Evolutionary conservation across 306 rosid species (phyloP).

Genomic region (Rosa multiflora): DNA sequence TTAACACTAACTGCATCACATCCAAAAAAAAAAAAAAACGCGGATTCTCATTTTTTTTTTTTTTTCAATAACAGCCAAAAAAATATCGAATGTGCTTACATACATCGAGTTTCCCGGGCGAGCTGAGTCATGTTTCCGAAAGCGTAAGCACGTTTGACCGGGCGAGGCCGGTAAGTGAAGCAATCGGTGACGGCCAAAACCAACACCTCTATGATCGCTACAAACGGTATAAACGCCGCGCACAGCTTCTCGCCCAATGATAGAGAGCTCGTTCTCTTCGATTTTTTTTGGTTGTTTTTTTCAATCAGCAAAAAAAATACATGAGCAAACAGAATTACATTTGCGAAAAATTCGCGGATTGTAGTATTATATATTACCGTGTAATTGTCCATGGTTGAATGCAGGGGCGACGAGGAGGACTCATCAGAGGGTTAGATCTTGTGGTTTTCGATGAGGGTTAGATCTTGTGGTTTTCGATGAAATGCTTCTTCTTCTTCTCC

Average conservation of each 20-base stretch:
- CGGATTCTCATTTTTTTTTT: not conserved
- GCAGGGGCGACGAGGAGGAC: not conserved
- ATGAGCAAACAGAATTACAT: too few relatives aligned
- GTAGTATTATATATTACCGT: not conserved
- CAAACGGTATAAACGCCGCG: constrained; percentile 44
- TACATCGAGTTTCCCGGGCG: constrained; percentile 66
- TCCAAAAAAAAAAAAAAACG: not conserved
- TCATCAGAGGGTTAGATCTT: not conserved
- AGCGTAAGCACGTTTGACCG: constrained; percentile 17
- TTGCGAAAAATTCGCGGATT: too few relatives aligned
- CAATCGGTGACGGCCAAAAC: constrained; percentile 45
- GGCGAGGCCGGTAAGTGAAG: constrained; percentile 29
- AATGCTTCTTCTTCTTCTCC: not conserved
- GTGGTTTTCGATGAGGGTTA: not conserved
- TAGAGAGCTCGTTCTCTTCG: constrained; percentile 43
- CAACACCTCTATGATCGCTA: constrained; percentile 45
- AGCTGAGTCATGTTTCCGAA: constrained; percentile 36
- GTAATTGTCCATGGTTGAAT: not conserved
- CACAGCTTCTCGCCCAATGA: constrained; percentile 46
- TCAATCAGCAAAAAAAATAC: not conserved
- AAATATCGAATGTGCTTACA: not conserved
- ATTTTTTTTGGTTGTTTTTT: too few relatives aligned
- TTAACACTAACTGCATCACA: constrained; percentile 55
- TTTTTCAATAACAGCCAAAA: too few relatives aligned
- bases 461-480: not conserved